Percentiles rank a stretch among this genome's conserved stretches.
Conservation (phyloP, 768 basidiomycete genomes). For the Amanita rubescens region DNA sequence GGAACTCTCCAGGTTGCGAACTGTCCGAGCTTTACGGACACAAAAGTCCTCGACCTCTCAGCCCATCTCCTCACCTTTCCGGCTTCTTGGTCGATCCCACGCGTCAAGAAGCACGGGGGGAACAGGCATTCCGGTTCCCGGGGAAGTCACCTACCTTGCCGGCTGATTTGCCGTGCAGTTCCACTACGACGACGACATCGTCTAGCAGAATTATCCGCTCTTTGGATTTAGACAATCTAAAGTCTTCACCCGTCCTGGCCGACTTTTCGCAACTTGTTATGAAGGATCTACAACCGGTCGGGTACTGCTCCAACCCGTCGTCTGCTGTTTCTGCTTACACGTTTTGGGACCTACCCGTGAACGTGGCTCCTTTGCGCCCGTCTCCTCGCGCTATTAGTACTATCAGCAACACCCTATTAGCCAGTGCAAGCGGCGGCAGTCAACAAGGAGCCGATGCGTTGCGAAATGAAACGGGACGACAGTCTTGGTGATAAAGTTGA, state of each 20-base stretch:
- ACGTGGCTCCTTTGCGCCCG: too few relatives aligned
- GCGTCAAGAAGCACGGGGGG: too few relatives aligned
- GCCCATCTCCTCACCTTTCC: conserved; percentile 1
- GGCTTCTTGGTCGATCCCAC: neutral
- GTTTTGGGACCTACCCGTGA: conserved; percentile 1
- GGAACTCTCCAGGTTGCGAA: conserved; percentile 2
- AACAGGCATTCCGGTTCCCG: neutral
- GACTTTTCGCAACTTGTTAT: neutral
- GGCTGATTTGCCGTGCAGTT: neutral
- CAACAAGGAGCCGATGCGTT: too few relatives aligned
- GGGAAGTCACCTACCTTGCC: neutral
- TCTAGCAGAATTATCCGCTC: neutral
- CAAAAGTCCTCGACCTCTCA: neutral
- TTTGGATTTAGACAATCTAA: neutral
- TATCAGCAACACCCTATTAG: too few relatives aligned
- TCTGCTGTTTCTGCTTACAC: neutral
- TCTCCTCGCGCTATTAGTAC: too few relatives aligned
- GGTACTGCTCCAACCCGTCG: neutral
- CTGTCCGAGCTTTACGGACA: conserved; percentile 4
- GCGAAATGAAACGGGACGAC: too few relatives aligned
- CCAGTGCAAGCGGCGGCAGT: too few relatives aligned
- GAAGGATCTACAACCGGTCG: neutral
- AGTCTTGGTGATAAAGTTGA: too few relatives aligned
- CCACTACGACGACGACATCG: neutral
- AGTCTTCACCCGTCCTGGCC: neutral